These are phyloP conservation scores for Handroanthus guayacan DNA, from an alignment of 257 asterid genomes.

Conservation along the genomic window DNA sequence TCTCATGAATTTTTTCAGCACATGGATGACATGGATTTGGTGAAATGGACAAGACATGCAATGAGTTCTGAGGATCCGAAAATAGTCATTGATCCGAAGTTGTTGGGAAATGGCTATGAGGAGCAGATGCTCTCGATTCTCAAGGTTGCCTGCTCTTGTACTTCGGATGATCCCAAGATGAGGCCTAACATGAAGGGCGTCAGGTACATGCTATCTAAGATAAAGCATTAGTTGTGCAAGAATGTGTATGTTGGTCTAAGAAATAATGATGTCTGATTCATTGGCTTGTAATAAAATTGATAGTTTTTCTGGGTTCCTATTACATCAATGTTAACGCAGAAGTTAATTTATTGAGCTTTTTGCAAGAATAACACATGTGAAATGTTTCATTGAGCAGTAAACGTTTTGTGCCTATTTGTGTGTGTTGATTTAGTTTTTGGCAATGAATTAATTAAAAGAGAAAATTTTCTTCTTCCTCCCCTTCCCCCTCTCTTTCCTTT, in stretches of 20 bases:
- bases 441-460: no score
- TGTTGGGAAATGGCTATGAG: conserved; percentile 70
- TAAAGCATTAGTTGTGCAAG: conserved; percentile 48
- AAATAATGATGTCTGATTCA: not conserved
- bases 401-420: no score
- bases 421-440: no score
- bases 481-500: no score
- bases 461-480: no score
- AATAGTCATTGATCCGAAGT: conserved; percentile 63
- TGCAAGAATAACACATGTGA: no score
- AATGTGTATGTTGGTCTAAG: not conserved
- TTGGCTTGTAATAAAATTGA: conserved; percentile 18
- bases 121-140: conserved; percentile 88
- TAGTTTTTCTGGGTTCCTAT: no score
- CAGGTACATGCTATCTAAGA: conserved; percentile 75
- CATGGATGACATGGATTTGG: conserved; percentile 73
- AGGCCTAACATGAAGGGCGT: conserved; percentile 84
- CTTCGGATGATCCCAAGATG: conserved; percentile 80
- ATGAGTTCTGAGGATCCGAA: conserved; percentile 77
- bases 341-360: no score
- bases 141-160: conserved; percentile 88
- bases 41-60: conserved; percentile 87
- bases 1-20: conserved; percentile 73
- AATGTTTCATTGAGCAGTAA: no score
- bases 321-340: no score